Evolutionary conservation across 1,284 basidiomycete species (phyloP).

Genomic region (Leucoagaricus sp.): DNA sequence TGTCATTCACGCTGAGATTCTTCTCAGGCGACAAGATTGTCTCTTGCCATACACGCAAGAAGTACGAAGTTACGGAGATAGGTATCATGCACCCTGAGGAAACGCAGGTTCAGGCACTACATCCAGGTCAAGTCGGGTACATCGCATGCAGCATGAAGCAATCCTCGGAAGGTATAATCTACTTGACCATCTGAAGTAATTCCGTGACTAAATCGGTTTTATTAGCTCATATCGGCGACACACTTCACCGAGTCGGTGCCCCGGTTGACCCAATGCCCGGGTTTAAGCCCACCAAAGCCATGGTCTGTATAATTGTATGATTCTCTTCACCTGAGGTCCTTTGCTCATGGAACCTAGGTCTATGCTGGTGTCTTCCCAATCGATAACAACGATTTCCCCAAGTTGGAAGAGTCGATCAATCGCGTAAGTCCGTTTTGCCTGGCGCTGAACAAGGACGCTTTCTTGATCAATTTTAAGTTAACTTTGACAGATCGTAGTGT

Average conservation of each 20-base stretch:
- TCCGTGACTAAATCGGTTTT: conserved; percentile 12
- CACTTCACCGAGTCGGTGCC: conserved; percentile 79
- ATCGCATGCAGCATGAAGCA: conserved; percentile 98
- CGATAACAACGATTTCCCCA: conserved; percentile 88
- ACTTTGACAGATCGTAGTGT: conserved; percentile 90
- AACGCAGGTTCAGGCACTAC: conserved; percentile 65
- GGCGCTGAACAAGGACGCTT: background rate
- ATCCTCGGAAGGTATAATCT: conserved; percentile 81
- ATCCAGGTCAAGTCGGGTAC: conserved; percentile 91
- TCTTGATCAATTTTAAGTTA: conserved; percentile 47
- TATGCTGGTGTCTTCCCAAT: conserved; percentile 96
- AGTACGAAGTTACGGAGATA: conserved; percentile 90
- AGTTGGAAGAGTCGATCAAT: conserved; percentile 95
- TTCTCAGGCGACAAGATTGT: conserved; percentile 82
- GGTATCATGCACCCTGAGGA: conserved; percentile 95
- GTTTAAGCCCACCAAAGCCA: conserved; percentile 91
- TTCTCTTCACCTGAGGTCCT: background rate
- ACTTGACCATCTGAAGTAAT: conserved; percentile 2
- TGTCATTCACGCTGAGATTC: background rate
- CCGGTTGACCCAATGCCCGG: conserved; percentile 87
- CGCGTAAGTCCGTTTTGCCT: conserved; percentile 52
- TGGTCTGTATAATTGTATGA: conserved; percentile 66
- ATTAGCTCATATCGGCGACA: conserved; percentile 91
- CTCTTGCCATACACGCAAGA: conserved; percentile 86
- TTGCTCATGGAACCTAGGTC: conserved; percentile 51